Evolutionary conservation across 139 green algal species (phyloP).

Genomic region (Chlorella ohadii): DNA sequence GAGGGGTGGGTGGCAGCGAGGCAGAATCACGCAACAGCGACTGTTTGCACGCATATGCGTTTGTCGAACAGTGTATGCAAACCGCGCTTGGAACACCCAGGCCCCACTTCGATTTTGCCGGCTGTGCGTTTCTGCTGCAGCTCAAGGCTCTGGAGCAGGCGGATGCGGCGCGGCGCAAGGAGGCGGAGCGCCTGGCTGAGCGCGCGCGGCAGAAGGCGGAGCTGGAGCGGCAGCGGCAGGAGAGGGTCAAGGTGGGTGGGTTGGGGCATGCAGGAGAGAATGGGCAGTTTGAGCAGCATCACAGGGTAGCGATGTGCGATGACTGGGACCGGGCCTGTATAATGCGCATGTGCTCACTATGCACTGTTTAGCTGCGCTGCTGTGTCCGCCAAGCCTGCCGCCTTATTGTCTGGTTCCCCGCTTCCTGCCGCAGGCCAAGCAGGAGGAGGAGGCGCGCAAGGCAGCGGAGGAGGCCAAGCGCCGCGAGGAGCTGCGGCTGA

Average conservation of each 20-base stretch:
- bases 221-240: constrained; percentile 35
- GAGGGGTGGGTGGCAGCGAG: background rate
- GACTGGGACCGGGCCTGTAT: no score
- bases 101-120: background rate
- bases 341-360: no score
- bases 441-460: constrained; percentile 55
- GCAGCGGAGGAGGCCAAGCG: constrained; percentile 44
- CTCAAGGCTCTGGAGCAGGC: constrained; percentile 79
- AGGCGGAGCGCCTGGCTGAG: constrained; percentile 56
- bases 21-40: background rate
- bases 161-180: constrained; percentile 56
- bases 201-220: constrained; percentile 59
- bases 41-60: no score
- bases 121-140: constrained; percentile 37
- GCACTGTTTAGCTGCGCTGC: background rate
- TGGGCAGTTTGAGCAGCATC: no score
- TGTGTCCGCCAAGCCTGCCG: background rate
- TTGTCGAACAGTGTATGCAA: no score
- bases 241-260: constrained; percentile 56
- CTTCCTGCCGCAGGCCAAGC: constrained; percentile 49
- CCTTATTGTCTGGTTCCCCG: background rate
- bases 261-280: background rate
- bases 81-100: no score
- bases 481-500: constrained; percentile 40
- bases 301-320: no score